Evolutionary conservation across 768 basidiomycete genomes (phyloP), one percentile per base, ranked within the genome.

Genomic region (Lactarius sp.): DNA sequence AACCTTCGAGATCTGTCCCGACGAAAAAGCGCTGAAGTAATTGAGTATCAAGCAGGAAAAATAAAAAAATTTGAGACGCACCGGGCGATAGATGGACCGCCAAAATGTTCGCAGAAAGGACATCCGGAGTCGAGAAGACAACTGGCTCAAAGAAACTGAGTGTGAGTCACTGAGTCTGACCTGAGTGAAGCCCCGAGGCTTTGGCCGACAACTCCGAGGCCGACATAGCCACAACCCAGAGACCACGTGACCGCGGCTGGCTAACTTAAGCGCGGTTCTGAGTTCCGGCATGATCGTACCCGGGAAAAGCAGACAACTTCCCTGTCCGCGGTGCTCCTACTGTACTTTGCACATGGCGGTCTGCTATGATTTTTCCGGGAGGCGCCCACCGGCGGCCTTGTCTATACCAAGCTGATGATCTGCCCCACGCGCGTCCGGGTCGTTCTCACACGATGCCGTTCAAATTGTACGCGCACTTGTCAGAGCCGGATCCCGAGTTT

Each of bases 1-100:
- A 41, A 61, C 68, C 68, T 64, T 68, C 61, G 13, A 68, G 58
- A 39, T 68, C 68, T 6, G 31, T 58, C 14, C 68, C 68, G 6
- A 67, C 42, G n/a, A 63, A 55, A 39, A 60, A 22, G 1, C 61
- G 62, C 67, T 64, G 7, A 33, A 39, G 14, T 4, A 9, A 22
- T 31, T 31, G 37, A 33, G 34, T 61, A 27, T 49, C 22, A 12
- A 47, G n/a, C 14, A 6, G 12, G 6, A 33, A 3, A 37, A 10
- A 33, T 33, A 36, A 31, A n/a, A 9, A n/a, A n/a, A n/a, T 44
- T 41, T 14, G 3, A 33, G 34, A 55, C 66, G 33, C 41, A 66
- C 66, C 33, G 65, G 62, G 1, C 61, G 57, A 36, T 44, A 59
- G 12, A 63, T 18, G 4, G 47, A 31, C 36, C 60, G 57, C 47